A percentile compares a stretch with the other conserved stretches of the same genome.
Evolutionary conservation across 2,329 filamentous ascomycete species (phyloP).

Genomic region (Diatrype stigma): DNA sequence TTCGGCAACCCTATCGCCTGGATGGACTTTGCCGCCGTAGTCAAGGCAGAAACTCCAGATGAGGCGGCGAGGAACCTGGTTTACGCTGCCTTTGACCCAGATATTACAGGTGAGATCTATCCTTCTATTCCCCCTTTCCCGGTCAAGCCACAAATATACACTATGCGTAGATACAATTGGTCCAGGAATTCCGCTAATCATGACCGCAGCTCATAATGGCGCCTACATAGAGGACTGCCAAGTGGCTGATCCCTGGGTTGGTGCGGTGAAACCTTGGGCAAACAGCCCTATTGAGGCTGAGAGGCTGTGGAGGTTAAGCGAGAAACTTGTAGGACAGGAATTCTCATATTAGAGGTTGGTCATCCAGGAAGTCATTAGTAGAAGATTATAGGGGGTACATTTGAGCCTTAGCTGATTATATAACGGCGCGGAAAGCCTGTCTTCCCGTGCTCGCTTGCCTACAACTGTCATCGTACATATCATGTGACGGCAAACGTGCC

Average conservation of each 20-base stretch:
- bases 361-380: no score
- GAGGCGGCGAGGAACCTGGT: slow-evolving; percentile 27
- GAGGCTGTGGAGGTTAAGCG: slow-evolving; percentile 30
- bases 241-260: slow-evolving; percentile 18
- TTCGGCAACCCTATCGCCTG: neutral
- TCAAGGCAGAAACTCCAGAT: slow-evolving; percentile 21
- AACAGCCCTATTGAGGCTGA: slow-evolving; percentile 24
- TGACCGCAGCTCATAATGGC: slow-evolving; percentile 19
- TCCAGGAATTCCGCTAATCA: neutral
- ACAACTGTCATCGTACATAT: no score
- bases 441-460: no score
- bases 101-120: slow-evolving; percentile 4
- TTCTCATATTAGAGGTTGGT: slow-evolving; percentile 21
- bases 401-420: no score
- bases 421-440: no score
- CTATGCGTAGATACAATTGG: neutral
- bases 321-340: slow-evolving; percentile 28
- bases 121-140: neutral
- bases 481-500: no score
- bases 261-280: slow-evolving; percentile 25
- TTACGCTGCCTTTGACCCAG: slow-evolving; percentile 29
- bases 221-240: slow-evolving; percentile 26
- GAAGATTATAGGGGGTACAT: no score
- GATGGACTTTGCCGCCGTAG: slow-evolving; percentile 20
- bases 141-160: no score